Evolutionary conservation across 139 green algal genomes (phyloP).

Genomic region (Ostreobium quekettii): DNA sequence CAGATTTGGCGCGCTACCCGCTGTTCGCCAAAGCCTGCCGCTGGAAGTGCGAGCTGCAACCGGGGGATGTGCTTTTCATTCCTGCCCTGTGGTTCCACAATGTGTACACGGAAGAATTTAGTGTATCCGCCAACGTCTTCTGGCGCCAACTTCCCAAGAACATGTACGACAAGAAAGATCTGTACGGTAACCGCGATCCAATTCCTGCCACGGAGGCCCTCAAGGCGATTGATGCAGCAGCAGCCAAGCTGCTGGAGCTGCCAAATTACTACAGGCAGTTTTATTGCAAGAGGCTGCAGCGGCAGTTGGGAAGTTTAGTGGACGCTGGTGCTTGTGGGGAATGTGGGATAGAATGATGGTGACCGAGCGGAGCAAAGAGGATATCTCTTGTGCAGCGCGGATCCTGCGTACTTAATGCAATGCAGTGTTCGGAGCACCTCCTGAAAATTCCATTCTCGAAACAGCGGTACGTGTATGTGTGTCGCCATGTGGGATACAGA

Average conservation of each 20-base stretch:
- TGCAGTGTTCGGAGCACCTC: too few relatives aligned
- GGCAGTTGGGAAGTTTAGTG: constrained; percentile 1
- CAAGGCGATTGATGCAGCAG: constrained; percentile 7
- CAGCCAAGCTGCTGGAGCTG: constrained; percentile 21
- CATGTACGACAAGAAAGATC: constrained; percentile 44
- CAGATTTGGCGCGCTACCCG: constrained; percentile 39
- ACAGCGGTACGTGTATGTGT: too few relatives aligned
- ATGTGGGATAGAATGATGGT: too few relatives aligned
- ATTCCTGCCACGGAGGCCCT: constrained; percentile 26
- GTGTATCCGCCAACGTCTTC: constrained; percentile 49
- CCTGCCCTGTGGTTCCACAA: constrained; percentile 54
- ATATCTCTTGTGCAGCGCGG: too few relatives aligned
- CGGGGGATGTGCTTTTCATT: constrained; percentile 50
- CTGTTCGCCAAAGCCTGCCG: constrained; percentile 19
- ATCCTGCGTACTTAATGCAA: too few relatives aligned
- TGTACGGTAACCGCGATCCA: constrained; percentile 53
- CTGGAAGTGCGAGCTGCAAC: constrained; percentile 29
- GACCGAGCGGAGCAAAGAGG: too few relatives aligned
- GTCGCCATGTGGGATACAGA: too few relatives aligned
- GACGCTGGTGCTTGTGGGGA: too few relatives aligned
- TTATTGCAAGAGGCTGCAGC: constrained; percentile 28
- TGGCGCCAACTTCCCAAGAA: constrained; percentile 28
- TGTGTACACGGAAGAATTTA: constrained; percentile 29
- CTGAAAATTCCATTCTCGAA: too few relatives aligned
- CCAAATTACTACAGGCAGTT: constrained; percentile 33